Conservation (phyloP, 495 filamentous ascomycete genomes). For the Penicillium simplicissimum region DNA sequence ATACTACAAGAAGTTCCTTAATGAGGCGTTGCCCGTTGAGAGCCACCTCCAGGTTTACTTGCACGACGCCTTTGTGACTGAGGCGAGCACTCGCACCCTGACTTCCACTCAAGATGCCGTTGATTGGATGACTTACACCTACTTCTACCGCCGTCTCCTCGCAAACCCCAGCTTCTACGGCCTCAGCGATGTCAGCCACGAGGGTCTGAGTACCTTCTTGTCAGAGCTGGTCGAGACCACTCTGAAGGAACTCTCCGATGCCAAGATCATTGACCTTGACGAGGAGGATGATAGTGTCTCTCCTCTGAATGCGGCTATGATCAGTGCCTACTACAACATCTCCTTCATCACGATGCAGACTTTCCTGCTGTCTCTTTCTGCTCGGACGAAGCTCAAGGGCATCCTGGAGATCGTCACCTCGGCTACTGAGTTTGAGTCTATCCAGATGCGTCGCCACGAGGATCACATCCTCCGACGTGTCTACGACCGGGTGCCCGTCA, state of each 20-base stretch:
- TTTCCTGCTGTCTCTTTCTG: slow-evolving; percentile 90
- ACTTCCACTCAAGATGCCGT: slow-evolving; percentile 95
- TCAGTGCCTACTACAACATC: slow-evolving; percentile 98
- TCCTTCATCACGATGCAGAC: slow-evolving; percentile 99
- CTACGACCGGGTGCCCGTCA: slow-evolving; percentile 92
- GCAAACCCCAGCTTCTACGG: slow-evolving; percentile 98
- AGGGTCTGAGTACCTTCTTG: slow-evolving; percentile 89
- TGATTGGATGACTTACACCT: slow-evolving; percentile 97
- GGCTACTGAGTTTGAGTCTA: slow-evolving; percentile 92
- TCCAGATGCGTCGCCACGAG: slow-evolving; percentile 94
- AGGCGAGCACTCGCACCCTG: slow-evolving; percentile 92
- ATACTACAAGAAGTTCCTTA: slow-evolving; percentile 98
- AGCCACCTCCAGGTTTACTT: slow-evolving; percentile 88
- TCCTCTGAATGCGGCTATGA: slow-evolving; percentile 94
- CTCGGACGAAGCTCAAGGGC: slow-evolving; percentile 88
- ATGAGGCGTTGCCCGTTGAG: slow-evolving; percentile 93
- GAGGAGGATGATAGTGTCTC: slow-evolving; percentile 93
- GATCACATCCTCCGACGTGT: slow-evolving; percentile 84
- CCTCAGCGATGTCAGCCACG: slow-evolving; percentile 83
- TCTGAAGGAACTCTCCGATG: slow-evolving; percentile 85
- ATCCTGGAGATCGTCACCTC: slow-evolving; percentile 97
- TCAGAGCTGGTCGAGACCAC: slow-evolving; percentile 95
- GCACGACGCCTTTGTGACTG: slow-evolving; percentile 94
- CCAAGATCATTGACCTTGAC: slow-evolving; percentile 94
- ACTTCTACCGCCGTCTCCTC: slow-evolving; percentile 96